Conservation (phyloP, 768 basidiomycete genomes). For the Leucocoprinus birnbaumii region DNA sequence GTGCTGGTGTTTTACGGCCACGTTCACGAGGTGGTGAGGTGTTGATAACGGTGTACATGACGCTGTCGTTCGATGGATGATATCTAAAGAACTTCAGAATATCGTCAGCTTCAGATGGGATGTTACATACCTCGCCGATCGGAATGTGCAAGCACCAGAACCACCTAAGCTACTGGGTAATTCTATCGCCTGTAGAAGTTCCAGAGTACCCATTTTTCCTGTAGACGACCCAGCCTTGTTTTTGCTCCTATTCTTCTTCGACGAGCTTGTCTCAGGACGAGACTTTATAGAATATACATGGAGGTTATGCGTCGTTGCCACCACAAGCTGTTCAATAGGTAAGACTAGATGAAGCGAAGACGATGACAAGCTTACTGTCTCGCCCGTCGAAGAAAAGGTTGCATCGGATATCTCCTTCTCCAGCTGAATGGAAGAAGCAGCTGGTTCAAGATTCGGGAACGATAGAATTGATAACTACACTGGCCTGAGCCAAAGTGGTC, state of each 20-base stretch:
- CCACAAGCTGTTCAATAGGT: slow-evolving; percentile 47
- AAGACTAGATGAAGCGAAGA: not conserved
- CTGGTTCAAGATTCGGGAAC: slow-evolving; percentile 55
- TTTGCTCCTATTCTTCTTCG: slow-evolving; percentile 43
- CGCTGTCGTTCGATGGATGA: slow-evolving; percentile 46
- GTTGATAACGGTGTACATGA: slow-evolving; percentile 74
- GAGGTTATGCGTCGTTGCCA: slow-evolving; percentile 64
- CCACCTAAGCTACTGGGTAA: slow-evolving; percentile 47
- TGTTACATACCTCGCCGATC: slow-evolving; percentile 50
- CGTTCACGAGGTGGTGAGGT: slow-evolving; percentile 56
- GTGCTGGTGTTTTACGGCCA: slow-evolving; percentile 48
- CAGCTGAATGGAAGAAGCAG: slow-evolving; percentile 47
- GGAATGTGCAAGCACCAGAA: slow-evolving; percentile 52
- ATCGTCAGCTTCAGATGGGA: not conserved
- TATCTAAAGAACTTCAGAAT: slow-evolving; percentile 35
- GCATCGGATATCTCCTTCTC: slow-evolving; percentile 86
- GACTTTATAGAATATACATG: slow-evolving; percentile 50
- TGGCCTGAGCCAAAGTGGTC: slow-evolving; percentile 1
- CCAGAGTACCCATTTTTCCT: slow-evolving; percentile 24
- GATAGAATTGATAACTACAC: slow-evolving; percentile 61
- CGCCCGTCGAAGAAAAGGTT: slow-evolving; percentile 56
- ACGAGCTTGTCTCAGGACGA: slow-evolving; percentile 15
- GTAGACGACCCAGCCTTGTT: slow-evolving; percentile 20
- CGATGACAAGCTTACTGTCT: slow-evolving; percentile 43
- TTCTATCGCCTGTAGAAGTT: slow-evolving; percentile 49